phyloP scores from a whole-genome alignment of 768 basidiomycete genomes.

The Tricholoma bakamatsutake region DNA sequence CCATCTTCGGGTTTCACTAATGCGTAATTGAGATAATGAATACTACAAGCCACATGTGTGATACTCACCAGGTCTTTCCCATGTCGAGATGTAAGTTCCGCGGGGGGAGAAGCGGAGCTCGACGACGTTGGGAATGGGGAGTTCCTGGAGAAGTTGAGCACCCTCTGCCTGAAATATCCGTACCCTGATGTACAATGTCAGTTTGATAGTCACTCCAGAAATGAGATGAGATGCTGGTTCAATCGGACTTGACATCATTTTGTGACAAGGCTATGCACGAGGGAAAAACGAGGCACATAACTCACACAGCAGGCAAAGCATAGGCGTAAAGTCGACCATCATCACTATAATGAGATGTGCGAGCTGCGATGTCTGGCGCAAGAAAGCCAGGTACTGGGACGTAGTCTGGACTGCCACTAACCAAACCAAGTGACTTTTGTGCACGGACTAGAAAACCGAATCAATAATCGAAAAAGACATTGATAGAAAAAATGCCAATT shows the following conservation, averaged over 20 bases:
- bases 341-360: constrained; percentile 75
- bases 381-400: constrained; percentile 53
- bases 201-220: not conserved
- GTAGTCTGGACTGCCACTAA: constrained; percentile 79
- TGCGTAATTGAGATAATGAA: not conserved
- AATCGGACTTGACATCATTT: not conserved
- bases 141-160: constrained; percentile 67
- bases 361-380: constrained; percentile 64
- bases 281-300: constrained; percentile 17
- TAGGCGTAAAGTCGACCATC: constrained; percentile 88
- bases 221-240: not conserved
- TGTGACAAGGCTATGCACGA: constrained; percentile 9
- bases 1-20: constrained; percentile 85
- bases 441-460: constrained; percentile 63
- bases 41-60: not conserved
- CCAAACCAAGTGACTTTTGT: constrained; percentile 87
- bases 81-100: constrained; percentile 90
- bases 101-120: constrained; percentile 92
- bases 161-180: constrained; percentile 72
- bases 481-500: not conserved
- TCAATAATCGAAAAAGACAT: not conserved
- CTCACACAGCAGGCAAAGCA: constrained; percentile 69
- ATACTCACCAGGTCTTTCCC: constrained; percentile 78
- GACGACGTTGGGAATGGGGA: constrained; percentile 66
- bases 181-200: constrained; percentile 40